Evolutionary conservation across 2,329 filamentous ascomycete genomes (phyloP).

Genomic region (Hymenoscyphus salicellus): DNA sequence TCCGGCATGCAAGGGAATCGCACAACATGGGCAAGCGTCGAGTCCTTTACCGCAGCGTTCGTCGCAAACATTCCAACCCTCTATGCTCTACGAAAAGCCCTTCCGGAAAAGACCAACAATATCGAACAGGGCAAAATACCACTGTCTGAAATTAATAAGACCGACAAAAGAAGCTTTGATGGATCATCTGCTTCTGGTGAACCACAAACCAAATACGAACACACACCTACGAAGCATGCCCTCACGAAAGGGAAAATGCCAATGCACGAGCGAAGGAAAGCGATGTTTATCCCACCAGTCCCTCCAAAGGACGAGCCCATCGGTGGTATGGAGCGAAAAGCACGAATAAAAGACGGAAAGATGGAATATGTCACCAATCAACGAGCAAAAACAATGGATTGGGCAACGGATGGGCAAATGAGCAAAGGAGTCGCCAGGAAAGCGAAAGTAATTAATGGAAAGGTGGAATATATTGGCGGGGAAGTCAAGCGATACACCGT

Average conservation of each 20-base stretch:
- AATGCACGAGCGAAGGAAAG: conserved; percentile 5
- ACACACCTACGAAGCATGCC: neutral
- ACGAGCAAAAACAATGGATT: neutral
- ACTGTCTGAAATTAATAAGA: neutral
- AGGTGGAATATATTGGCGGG: neutral
- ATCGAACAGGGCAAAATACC: neutral
- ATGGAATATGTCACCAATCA: neutral
- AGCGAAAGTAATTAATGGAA: neutral
- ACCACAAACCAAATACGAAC: neutral
- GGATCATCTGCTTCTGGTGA: neutral
- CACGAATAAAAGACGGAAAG: conserved; percentile 3
- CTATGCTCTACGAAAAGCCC: conserved; percentile 7
- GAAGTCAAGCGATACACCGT: neutral
- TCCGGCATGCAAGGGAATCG: conserved; percentile 13
- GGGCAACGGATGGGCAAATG: neutral
- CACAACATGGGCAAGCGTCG: conserved; percentile 20
- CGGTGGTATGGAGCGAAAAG: conserved; percentile 4
- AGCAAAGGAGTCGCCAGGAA: neutral
- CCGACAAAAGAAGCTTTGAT: neutral
- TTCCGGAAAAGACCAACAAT: neutral
- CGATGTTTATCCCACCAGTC: conserved; percentile 7
- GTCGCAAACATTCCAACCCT: conserved; percentile 16
- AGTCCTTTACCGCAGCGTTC: conserved; percentile 19
- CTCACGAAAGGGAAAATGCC: neutral
- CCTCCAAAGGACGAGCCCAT: neutral